Conservation (phyloP, 1,284 basidiomycete genomes). For the Cutaneotrichosporon dermatis region DNA sequence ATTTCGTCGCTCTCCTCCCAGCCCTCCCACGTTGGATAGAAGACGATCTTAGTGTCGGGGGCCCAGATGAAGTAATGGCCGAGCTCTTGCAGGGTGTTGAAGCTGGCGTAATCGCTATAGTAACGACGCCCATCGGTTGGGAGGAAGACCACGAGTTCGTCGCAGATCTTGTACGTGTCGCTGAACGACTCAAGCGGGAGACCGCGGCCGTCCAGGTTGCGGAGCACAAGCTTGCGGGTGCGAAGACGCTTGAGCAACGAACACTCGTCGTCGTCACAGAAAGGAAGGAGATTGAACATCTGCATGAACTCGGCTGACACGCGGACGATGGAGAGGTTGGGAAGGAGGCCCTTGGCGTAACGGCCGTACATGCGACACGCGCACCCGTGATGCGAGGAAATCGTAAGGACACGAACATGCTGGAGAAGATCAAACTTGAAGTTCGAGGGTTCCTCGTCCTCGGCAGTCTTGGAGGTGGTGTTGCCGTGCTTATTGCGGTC, state of each 20-base stretch:
- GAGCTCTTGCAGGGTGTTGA: not conserved
- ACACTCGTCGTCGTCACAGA: constrained; percentile 3
- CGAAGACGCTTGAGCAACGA: not conserved
- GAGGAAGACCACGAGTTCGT: not conserved
- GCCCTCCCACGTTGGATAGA: constrained; percentile 1
- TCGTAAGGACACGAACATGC: constrained; percentile 3
- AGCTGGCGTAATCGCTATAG: not conserved
- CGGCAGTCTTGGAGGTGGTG: not conserved
- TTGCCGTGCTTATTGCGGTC: too few relatives aligned
- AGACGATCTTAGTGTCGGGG: not conserved
- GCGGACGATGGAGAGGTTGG: not conserved
- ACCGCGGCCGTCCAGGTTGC: constrained; percentile 4
- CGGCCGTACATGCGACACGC: not conserved
- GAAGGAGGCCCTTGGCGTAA: not conserved
- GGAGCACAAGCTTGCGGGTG: constrained; percentile 4
- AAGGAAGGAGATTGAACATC: not conserved
- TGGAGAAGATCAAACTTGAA: constrained; percentile 4
- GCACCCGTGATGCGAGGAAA: constrained; percentile 5
- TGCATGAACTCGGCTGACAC: not conserved
- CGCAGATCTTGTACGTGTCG: too few relatives aligned
- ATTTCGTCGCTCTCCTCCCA: not conserved
- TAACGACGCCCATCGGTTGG: not conserved
- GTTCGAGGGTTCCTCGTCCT: not conserved
- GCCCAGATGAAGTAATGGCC: not conserved
- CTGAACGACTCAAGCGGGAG: not conserved